These are phyloP conservation scores for Castanopsis chinensis DNA, from an alignment of 306 rosid genomes.

Conservation along the genomic window DNA sequence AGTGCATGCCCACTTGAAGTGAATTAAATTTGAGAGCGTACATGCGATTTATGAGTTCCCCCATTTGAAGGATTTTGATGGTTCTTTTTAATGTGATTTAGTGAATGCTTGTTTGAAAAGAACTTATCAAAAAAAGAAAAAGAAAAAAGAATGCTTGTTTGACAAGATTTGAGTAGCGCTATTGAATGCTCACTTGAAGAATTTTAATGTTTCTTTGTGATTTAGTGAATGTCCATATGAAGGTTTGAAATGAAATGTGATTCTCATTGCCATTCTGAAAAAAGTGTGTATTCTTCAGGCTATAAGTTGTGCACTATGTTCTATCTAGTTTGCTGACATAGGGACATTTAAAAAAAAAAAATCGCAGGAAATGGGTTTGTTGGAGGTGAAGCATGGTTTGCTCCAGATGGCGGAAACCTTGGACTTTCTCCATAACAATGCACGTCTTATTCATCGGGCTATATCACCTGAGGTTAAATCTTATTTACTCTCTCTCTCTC, in stretches of 20 bases:
- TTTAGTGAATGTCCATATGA: not conserved
- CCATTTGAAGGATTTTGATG: not conserved
- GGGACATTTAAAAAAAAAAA: not conserved
- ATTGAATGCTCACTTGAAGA: not conserved
- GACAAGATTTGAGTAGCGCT: not conserved
- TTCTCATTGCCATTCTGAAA: not conserved
- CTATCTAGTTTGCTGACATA: not conserved
- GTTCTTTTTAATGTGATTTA: not conserved
- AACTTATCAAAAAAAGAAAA: no score
- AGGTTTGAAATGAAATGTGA: not conserved
- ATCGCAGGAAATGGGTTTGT: conserved; percentile 77
- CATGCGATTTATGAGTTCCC: not conserved
- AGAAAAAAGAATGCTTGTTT: not conserved
- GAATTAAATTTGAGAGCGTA: not conserved
- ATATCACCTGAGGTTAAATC: conserved; percentile 83
- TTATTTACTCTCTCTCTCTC: not conserved
- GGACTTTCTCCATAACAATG: conserved; percentile 91
- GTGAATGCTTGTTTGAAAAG: not conserved
- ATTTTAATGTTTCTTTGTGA: not conserved
- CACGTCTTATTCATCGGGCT: conserved; percentile 85
- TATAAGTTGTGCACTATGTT: not conserved
- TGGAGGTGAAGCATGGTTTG: conserved; percentile 97
- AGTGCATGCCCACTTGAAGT: not conserved
- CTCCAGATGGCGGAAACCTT: conserved; percentile 91
- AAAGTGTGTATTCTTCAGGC: not conserved